Conservation (phyloP, 805 yeast species). For the Lipomyces yamadae region DNA sequence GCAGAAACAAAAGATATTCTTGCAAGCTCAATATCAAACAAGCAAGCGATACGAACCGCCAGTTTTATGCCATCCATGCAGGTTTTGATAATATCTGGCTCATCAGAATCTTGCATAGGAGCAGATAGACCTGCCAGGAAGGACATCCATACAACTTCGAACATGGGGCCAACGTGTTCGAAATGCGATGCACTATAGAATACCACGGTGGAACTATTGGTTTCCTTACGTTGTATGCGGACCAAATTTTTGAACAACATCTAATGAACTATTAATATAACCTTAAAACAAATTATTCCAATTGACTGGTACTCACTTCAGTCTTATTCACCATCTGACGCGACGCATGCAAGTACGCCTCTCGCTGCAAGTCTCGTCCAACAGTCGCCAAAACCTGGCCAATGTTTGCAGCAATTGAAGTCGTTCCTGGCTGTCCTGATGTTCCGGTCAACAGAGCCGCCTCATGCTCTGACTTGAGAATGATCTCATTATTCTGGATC, state of each 20-base stretch:
- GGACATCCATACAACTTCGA: slow-evolving; percentile 97
- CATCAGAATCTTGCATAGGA: slow-evolving; percentile 87
- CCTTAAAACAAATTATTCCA: too few species aligned
- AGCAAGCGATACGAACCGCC: slow-evolving; percentile 80
- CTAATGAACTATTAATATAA: slow-evolving; percentile 10
- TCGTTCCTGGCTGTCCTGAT: slow-evolving; percentile 45
- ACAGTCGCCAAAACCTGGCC: slow-evolving; percentile 55
- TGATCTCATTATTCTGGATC: slow-evolving; percentile 83
- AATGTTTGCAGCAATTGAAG: slow-evolving; percentile 44
- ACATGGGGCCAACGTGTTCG: slow-evolving; percentile 90
- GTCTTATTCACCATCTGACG: slow-evolving; percentile 89
- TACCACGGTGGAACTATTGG: slow-evolving; percentile 48
- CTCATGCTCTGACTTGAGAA: slow-evolving; percentile 89
- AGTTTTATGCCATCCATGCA: slow-evolving; percentile 86
- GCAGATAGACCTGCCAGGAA: slow-evolving; percentile 92
- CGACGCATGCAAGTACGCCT: slow-evolving; percentile 90
- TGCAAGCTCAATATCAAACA: slow-evolving; percentile 82
- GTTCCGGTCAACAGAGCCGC: slow-evolving; percentile 82
- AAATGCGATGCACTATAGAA: slow-evolving; percentile 84
- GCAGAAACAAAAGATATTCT: slow-evolving; percentile 89
- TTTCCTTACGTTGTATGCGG: slow-evolving; percentile 30
- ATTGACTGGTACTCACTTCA: slow-evolving; percentile 55
- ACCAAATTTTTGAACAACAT: slow-evolving; percentile 28
- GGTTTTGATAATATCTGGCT: slow-evolving; percentile 58
- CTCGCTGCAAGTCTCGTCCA: slow-evolving; percentile 67